Base-by-base conservation (phyloP, 306 rosid species). In the Cicer bijugum region DNA sequence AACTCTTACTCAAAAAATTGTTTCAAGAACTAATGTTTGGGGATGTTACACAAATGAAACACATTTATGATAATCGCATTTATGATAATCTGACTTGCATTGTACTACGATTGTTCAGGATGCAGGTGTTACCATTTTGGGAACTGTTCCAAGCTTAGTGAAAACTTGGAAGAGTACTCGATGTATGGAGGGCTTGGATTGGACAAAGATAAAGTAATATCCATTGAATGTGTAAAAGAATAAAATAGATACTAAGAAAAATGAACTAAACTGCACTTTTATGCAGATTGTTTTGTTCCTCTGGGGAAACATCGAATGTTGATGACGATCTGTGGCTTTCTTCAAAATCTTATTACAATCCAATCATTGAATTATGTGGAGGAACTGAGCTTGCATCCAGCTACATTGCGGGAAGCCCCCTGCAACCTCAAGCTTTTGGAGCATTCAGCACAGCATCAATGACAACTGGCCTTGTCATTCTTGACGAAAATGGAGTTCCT, bases 281-380 rank as follows among this genome's bases (percentile, higher is more conserved):
- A 6, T 76, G 79, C 88, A 92, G 98, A 72, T 35, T 64, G 40
- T 90, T 90, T 61, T 66, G 81, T 71, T 84, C 97, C 23, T 80
- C 86, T 1, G 97, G 97, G 44, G 98, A 92, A 84, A 78, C 86
- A 7, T 92, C 98, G 28, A 90, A 84, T 74, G 85, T 90, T 6
- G 96, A 90, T 33, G 97, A 92, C 80, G 98, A 92, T 82, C 91
- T 90, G 38, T 92, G 92, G 97, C 97, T 92, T 53, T 86, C 98
- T 43, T 92, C 97, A 35, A 89, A 74, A 72, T 84, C 96, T 69
- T 85, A 85, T 78, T 92, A 92, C 76, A 85, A 52, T 35, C 96
- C 96, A 42, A 44, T 90, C 48, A 16, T 84, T 39, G 97, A 92
- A 80, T 67, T 86, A 33, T 89, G 97, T 67, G 97, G 97, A 40